phyloP scores from a whole-genome alignment of 495 filamentous ascomycete species.

The Aspergillus incahuasiensis region DNA sequence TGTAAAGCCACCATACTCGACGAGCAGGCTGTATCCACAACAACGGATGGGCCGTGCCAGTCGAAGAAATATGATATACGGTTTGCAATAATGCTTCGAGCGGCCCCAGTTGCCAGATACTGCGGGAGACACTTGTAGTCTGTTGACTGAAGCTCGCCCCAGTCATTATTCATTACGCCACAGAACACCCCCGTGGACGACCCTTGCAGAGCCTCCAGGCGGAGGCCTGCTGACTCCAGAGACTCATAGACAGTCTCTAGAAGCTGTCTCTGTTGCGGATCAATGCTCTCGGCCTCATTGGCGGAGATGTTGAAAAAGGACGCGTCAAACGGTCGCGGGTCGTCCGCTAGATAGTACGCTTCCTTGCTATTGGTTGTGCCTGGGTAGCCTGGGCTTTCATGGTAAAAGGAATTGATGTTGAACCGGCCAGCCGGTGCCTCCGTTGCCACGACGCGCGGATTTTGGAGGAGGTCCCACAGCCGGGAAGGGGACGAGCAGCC shows the following conservation, averaged over 20 bases:
- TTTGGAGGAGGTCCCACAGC: slow-evolving; percentile 27
- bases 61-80: slow-evolving; percentile 37
- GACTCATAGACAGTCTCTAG: slow-evolving; percentile 44
- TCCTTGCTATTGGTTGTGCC: slow-evolving; percentile 15
- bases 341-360: slow-evolving; percentile 45
- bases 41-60: slow-evolving; percentile 27
- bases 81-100: slow-evolving; percentile 33
- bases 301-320: slow-evolving; percentile 46
- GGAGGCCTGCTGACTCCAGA: slow-evolving; percentile 43
- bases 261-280: slow-evolving; percentile 45
- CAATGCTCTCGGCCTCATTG: slow-evolving; percentile 40
- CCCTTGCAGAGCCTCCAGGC: slow-evolving; percentile 24
- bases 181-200: not conserved
- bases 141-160: not conserved
- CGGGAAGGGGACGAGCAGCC: slow-evolving; percentile 17
- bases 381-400: not conserved
- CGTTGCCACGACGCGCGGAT: slow-evolving; percentile 19
- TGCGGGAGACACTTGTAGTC: not conserved
- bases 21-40: slow-evolving; percentile 37
- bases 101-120: slow-evolving; percentile 39
- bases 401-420: not conserved
- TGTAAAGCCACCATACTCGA: slow-evolving; percentile 32
- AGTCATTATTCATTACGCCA: not conserved
- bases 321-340: slow-evolving; percentile 52
- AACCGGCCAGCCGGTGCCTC: slow-evolving; percentile 11